Evolutionary conservation across 352 stramenopile genomes (phyloP), one percentile per base, ranked within the genome.

Genomic region (Pythium monospermum): DNA sequence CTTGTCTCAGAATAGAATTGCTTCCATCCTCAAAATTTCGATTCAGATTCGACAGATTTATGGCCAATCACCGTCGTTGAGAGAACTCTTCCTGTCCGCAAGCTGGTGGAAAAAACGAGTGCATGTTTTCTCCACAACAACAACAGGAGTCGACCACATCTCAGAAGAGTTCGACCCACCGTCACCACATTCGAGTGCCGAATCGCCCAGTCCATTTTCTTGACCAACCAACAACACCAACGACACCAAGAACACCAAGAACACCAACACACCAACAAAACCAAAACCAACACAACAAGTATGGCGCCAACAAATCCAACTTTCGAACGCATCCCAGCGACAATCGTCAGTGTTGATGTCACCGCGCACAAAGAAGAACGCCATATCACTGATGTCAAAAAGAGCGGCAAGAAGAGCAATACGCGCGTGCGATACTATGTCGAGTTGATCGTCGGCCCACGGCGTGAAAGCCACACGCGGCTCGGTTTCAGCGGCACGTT

Each of bases 381-480:
- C 25, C 72, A 79, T 39, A 63, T 73, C 46, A 69, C 73, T 0
- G 64, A 87, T 57, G 39, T 59, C 18, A 69, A 62, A 33, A 69
- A 71, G 49, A 25, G 27, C 15, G 27, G 13, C n/a, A 41, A 49
- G 27, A 74, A 72, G 36, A 60, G 53, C 41, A 72, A 76, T 43
- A 39, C 78, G 32, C 76, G 61, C 36, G 72, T 81, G 58, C 76
- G 76, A 28, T 87, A 85, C 65, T 87, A 87, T 55, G 74, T 87
- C 49, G 76, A 87, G 57, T 38, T 87, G 27, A 66, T 87, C 16
- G 65, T 85, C 36, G 76, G 73, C 21, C 67, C 69, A 8, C 54
- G 64, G 18, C 73, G 69, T 32, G 66, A 60, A 61, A 74, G 46
- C 28, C 76, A 85, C 70, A 76, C 67, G 49, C 74, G 76, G 0